Percentiles rank a stretch among this genome's conserved stretches.
These are phyloP conservation scores for Talaromyces sp. DNA, from an alignment of 2,329 filamentous ascomycete species.

Conservation along the genomic window DNA sequence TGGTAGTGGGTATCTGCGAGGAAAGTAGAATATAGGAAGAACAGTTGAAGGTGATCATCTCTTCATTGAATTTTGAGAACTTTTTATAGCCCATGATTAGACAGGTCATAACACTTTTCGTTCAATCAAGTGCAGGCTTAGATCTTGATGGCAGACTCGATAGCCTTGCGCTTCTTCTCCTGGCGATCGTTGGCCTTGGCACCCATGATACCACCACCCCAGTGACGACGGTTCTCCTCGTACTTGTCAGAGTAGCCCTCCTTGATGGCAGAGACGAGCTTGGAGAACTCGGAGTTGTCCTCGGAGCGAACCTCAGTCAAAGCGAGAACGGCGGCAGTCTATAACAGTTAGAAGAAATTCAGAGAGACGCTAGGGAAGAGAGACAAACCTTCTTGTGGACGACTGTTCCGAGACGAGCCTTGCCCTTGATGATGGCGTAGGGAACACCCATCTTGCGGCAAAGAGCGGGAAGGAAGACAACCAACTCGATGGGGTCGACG, in stretches of 20 bases:
- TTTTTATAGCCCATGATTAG: slow-evolving; percentile 8
- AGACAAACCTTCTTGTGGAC: slow-evolving; percentile 92
- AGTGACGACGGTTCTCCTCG: slow-evolving; percentile 85
- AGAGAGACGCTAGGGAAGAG: background rate
- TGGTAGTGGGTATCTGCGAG: slow-evolving; percentile 13
- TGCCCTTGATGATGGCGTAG: slow-evolving; percentile 99
- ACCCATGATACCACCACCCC: slow-evolving; percentile 99
- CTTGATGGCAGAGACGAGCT: slow-evolving; percentile 95
- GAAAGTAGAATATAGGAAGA: slow-evolving; percentile 7
- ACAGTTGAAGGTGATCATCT: slow-evolving; percentile 13
- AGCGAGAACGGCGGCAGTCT: slow-evolving; percentile 94
- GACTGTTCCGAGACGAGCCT: slow-evolving; percentile 96
- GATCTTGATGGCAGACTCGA: slow-evolving; percentile 96
- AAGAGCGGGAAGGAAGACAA: slow-evolving; percentile 97
- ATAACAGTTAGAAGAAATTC: background rate
- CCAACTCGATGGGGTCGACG: slow-evolving; percentile 98
- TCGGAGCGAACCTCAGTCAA: slow-evolving; percentile 95
- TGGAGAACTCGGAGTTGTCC: slow-evolving; percentile 97
- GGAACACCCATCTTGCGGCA: slow-evolving; percentile 99
- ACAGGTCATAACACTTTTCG: slow-evolving; percentile 8
- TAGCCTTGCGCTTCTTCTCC: slow-evolving; percentile 89
- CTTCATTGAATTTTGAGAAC: slow-evolving; percentile 13
- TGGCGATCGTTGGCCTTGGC: slow-evolving; percentile 77
- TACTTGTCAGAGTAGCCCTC: slow-evolving; percentile 96
- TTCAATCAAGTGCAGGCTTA: slow-evolving; percentile 50